Percentiles rank a stretch among this genome's conserved stretches.
These are phyloP conservation scores for Heliamphora exappendiculata DNA, from an alignment of 148 eudicot species.

Conservation along the genomic window DNA sequence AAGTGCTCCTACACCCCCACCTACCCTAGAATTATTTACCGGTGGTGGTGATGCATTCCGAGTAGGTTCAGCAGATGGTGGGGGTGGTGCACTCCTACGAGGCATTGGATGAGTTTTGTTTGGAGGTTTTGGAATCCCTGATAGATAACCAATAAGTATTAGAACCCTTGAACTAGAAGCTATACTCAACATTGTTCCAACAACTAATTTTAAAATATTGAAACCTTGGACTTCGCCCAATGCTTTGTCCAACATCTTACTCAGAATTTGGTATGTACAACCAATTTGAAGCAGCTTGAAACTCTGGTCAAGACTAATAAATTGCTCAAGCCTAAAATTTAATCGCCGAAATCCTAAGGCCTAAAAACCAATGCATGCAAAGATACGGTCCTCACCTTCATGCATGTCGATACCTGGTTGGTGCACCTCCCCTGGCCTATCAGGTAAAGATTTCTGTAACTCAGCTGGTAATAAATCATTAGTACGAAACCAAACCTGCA, in stretches of 20 bases:
- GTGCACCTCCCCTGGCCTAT: constrained; percentile 69
- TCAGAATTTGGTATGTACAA: background rate
- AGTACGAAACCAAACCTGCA: constrained; percentile 97
- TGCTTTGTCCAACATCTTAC: background rate
- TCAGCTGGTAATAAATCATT: constrained; percentile 76
- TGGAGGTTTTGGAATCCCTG: constrained; percentile 47
- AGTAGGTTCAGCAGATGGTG: constrained; percentile 58
- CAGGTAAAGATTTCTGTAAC: constrained; percentile 80
- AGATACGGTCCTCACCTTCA: constrained; percentile 45
- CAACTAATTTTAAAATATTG: background rate
- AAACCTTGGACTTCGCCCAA: background rate
- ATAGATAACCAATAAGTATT: constrained; percentile 9
- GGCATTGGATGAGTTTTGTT: constrained; percentile 53
- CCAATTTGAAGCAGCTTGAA: background rate
- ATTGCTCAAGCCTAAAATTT: background rate
- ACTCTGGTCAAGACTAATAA: background rate
- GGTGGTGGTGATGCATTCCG: constrained; percentile 34
- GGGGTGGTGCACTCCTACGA: constrained; percentile 85
- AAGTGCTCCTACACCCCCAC: constrained; percentile 34
- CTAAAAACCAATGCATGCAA: background rate
- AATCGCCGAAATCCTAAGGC: background rate
- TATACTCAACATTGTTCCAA: background rate
- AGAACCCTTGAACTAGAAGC: constrained; percentile 1
- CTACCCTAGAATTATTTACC: constrained; percentile 26
- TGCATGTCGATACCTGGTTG: constrained; percentile 30